Conservation (phyloP, 106 monocot genomes). For the Allium fistulosum region DNA sequence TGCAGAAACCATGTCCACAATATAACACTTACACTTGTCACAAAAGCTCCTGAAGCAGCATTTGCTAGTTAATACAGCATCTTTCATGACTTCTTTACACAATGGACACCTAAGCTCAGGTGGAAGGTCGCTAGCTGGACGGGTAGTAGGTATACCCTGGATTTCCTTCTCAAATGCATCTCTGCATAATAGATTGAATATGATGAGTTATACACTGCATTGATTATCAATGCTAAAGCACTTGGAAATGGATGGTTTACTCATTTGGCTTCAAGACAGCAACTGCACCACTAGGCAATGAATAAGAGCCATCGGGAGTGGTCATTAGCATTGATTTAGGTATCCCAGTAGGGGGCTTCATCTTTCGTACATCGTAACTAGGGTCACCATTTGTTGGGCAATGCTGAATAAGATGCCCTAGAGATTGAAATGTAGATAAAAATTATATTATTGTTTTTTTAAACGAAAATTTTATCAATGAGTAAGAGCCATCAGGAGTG, state of each 20-base stretch:
- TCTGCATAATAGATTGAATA: slow-evolving; percentile 14
- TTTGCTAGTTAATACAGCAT: slow-evolving; percentile 95
- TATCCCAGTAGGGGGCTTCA: slow-evolving; percentile 93
- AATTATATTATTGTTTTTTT: too few relatives aligned
- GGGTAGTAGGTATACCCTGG: slow-evolving; percentile 80
- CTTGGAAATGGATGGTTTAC: slow-evolving; percentile 26
- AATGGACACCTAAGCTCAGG: slow-evolving; percentile 82
- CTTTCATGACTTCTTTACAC: slow-evolving; percentile 97
- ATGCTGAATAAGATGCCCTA: slow-evolving; percentile 99
- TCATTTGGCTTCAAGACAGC: slow-evolving; percentile 95
- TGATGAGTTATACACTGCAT: too few relatives aligned
- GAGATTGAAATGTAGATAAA: background rate
- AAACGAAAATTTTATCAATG: too few relatives aligned
- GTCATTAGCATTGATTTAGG: slow-evolving; percentile 93
- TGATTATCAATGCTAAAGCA: too few relatives aligned
- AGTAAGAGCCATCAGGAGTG: too few relatives aligned
- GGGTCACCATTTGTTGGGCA: slow-evolving; percentile 97
- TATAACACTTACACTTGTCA: slow-evolving; percentile 73
- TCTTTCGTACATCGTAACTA: slow-evolving; percentile 67
- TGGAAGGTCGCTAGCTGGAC: slow-evolving; percentile 67
- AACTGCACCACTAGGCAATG: slow-evolving; percentile 88
- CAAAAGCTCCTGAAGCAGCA: slow-evolving; percentile 98
- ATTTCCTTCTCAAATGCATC: slow-evolving; percentile 98
- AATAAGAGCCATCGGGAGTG: slow-evolving; percentile 94
- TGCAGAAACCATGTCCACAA: too few relatives aligned